Evolutionary conservation across 192 early-diverging fungal species (phyloP), one percentile per base, ranked within the genome.

Genomic region (Backusella australiensis): DNA sequence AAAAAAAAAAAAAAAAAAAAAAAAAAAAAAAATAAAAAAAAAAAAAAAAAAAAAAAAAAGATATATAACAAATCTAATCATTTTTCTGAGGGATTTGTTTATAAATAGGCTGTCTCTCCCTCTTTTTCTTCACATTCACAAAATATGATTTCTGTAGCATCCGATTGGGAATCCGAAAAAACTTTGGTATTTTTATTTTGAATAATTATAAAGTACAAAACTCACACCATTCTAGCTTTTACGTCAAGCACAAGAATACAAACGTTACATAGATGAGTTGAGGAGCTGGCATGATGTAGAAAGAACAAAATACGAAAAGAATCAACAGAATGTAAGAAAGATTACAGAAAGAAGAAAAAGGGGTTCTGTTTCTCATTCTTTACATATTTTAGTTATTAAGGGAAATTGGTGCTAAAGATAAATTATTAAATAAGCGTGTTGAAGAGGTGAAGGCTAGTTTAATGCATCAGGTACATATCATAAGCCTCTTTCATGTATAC

Each of bases 391-490:
- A 59, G 53, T 59, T 59, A 59, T 59, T 59, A 63, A 19, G 23
- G 23, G 56, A 63, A 14, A 63, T 63, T 63, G 56, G 56, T 4
- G 56, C 56, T 26, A 63, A 63, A 63, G 56, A 63, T 29, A 63
- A 29, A 29, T n/a, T 63, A 63, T 63, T 63, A 63, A 63, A 63
- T 63, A 63, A 63, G 29, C 56, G 56, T 63, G 56, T 63, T 63
- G 56, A 63, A 29, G 56, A 63, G 21, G 56, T 63, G 23, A 63
- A 63, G 12, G 3, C 56, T 1, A 63, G 56, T 63, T 63, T 63
- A 63, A 63, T 63, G 56, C 26, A 63, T 63, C 56, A 63, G 56
- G 56, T 63, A 29, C 32, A 32, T 32, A 32, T 32, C 32, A 32
- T 32, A 63, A 63, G 14, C 6, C 23, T 23, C 3, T 11, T 9